Base-by-base conservation (phyloP, 2,329 filamentous ascomycete genomes). In the Dactylellina haptotyla region DNA sequence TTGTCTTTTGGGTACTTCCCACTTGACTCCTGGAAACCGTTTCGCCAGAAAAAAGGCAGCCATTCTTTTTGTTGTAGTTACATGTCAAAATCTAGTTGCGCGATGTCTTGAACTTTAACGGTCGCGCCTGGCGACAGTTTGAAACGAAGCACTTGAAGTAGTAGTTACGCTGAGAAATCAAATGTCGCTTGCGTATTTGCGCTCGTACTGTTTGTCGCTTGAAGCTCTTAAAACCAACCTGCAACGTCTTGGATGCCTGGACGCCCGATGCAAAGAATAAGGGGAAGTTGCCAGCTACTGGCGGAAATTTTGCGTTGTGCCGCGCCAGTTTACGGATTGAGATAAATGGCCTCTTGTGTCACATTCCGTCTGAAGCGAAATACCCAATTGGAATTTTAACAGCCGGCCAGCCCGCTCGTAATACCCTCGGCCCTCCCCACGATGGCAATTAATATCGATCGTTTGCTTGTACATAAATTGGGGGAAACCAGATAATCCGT, bases 321-420 rank as follows among this genome's bases (percentile, higher is more conserved):
- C 23, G 53, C 32, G 34, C 20, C 23, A 41, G 23, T 43, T 50
- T 37, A 54, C 50, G 16, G n/a, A 53, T 53, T 18, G 26, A 54
- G 50, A 20, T 32, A 8, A 30, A 8, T 54, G 37, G 23, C 20
- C 8, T 34, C 28, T 46, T 66, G 62, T 66, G 51, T 50, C 46
- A 66, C 62, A 50, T 58, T 58, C 62, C 62, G 8, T 41, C 20
- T 45, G 23, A 45, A 53, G 62, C 62, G 28, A 66, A 50, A 39
- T 39, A 57, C 51, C 62, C 62, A 51, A 66, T 66, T 51, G 39
- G 62, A 56, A 28, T 51, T 51, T 32, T 23, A 34, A 32, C 46
- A 16, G 23, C 23, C 18, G 25, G 28, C 32, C 45, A n/a, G n/a
- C n/a, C n/a, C n/a, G n/a, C n/a, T n/a, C n/a, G n/a, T n/a, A n/a